These are phyloP conservation scores for Fomitiporia mediterranea DNA, from an alignment of 1,284 basidiomycete species.

Conservation along the genomic window DNA sequence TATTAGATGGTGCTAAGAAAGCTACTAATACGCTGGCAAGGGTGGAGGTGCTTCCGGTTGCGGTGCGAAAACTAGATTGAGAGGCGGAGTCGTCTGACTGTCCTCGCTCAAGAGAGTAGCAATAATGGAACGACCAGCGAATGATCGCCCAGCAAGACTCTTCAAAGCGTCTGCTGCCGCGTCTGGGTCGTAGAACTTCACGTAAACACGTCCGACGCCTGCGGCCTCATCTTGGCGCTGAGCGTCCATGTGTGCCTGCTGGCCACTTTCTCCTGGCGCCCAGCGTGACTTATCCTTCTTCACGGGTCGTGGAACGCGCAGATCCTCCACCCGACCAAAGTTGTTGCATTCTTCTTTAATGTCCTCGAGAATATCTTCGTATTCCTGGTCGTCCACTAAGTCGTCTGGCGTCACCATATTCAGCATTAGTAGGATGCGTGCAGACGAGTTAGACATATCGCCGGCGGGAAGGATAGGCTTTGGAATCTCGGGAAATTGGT, in stretches of 20 bases:
- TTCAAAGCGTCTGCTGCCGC: slow-evolving; percentile 72
- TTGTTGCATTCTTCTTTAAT: slow-evolving; percentile 88
- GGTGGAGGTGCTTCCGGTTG: slow-evolving; percentile 78
- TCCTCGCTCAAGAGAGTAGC: slow-evolving; percentile 76
- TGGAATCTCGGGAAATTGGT: slow-evolving; percentile 70
- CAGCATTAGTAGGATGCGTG: slow-evolving; percentile 90
- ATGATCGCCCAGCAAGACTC: slow-evolving; percentile 85
- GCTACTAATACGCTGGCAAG: slow-evolving; percentile 32
- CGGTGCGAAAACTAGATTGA: slow-evolving; percentile 74
- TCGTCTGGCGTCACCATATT: slow-evolving; percentile 99
- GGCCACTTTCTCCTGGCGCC: slow-evolving; percentile 58
- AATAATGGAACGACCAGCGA: slow-evolving; percentile 87
- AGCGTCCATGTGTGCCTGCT: slow-evolving; percentile 60
- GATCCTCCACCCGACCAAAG: slow-evolving; percentile 80
- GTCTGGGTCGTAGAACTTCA: slow-evolving; percentile 66
- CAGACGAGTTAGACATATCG: slow-evolving; percentile 52
- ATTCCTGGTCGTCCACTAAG: slow-evolving; percentile 87
- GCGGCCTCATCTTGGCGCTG: slow-evolving; percentile 76
- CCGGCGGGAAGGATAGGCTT: slow-evolving; percentile 81
- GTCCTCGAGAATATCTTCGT: slow-evolving; percentile 91
- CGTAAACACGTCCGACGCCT: slow-evolving; percentile 92
- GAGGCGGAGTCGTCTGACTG: slow-evolving; percentile 74
- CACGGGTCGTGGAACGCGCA: slow-evolving; percentile 84
- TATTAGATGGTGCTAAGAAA: not conserved
- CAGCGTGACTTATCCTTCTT: slow-evolving; percentile 83